Percentiles rank a stretch among this genome's conserved stretches.
Conservation (phyloP, 2,329 filamentous ascomycete species). For the Allantophomopsis cytisporea region DNA sequence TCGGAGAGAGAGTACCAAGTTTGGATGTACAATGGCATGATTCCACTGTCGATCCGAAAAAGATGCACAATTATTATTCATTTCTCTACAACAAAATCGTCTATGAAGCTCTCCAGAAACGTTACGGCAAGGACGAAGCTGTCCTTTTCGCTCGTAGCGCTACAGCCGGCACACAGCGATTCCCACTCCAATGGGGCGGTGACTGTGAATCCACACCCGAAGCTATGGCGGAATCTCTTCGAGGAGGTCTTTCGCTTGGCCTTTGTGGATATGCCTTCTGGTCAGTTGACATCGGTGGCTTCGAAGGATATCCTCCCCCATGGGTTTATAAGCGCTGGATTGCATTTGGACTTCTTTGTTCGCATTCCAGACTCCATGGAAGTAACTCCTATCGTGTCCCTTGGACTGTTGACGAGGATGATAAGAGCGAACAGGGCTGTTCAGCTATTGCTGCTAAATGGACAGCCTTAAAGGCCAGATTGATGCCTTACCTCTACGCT, state of each 20-base stretch:
- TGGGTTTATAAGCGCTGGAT: conserved; percentile 53
- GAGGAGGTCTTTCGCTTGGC: conserved; percentile 41
- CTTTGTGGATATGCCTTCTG: conserved; percentile 45
- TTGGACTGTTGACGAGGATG: conserved; percentile 46
- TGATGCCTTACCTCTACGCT: conserved; percentile 44
- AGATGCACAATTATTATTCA: conserved; percentile 53
- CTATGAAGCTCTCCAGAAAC: conserved; percentile 35
- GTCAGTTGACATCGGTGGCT: conserved; percentile 49
- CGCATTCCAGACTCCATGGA: conserved; percentile 44
- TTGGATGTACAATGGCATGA: conserved; percentile 40
- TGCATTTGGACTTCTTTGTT: conserved; percentile 46
- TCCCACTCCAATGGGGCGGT: conserved; percentile 46
- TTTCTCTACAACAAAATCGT: conserved; percentile 47
- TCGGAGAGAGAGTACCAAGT: conserved; percentile 45
- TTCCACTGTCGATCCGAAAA: conserved; percentile 29
- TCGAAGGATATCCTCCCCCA: conserved; percentile 41
- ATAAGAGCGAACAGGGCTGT: conserved; percentile 28
- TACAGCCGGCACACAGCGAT: conserved; percentile 43
- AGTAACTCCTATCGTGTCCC: conserved; percentile 48
- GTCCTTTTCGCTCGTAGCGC: conserved; percentile 45
- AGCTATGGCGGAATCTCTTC: conserved; percentile 47
- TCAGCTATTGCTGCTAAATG: conserved; percentile 32
- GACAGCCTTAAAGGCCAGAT: conserved; percentile 31
- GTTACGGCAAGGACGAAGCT: conserved; percentile 32
- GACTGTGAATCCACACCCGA: conserved; percentile 50